phyloP scores from a whole-genome alignment of 257 asterid species.

The Solanum sitiens region DNA sequence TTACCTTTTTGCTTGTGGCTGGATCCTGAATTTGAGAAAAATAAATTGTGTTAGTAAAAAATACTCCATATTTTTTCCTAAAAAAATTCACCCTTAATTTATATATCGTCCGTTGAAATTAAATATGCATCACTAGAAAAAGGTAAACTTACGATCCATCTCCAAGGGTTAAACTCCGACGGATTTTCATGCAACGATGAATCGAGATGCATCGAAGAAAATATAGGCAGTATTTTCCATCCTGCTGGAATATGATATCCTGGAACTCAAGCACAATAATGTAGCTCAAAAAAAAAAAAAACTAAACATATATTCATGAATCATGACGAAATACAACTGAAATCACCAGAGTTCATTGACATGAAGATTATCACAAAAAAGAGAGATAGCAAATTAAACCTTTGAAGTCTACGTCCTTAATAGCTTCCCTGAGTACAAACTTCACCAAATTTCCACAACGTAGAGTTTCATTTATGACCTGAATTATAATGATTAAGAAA shows the following conservation, averaged over 20 bases:
- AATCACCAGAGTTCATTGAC: no score
- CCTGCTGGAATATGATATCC: constrained; percentile 52
- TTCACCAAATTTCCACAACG: constrained; percentile 82
- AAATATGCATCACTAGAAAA: not conserved
- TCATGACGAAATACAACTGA: not conserved
- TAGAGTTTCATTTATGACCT: constrained; percentile 66
- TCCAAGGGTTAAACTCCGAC: constrained; percentile 49
- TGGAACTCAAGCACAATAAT: constrained; percentile 1
- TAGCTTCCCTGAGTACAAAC: constrained; percentile 59
- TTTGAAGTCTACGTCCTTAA: constrained; percentile 54
- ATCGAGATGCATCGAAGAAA: constrained; percentile 52
- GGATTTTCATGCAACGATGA: constrained; percentile 50
- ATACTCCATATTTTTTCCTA: no score
- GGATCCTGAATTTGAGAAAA: constrained; percentile 22
- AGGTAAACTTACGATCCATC: constrained; percentile 45
- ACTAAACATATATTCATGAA: no score
- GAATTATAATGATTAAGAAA: not conserved
- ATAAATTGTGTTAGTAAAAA: not conserved
- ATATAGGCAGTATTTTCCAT: constrained; percentile 68
- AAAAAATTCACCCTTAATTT: not conserved
- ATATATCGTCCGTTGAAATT: not conserved
- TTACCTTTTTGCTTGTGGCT: constrained; percentile 34
- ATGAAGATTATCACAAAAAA: no score
- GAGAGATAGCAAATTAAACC: constrained; percentile 16
- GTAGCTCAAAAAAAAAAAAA: not conserved